Base-by-base conservation (phyloP, 148 eudicot genomes). In the Persicaria tinctoria region DNA sequence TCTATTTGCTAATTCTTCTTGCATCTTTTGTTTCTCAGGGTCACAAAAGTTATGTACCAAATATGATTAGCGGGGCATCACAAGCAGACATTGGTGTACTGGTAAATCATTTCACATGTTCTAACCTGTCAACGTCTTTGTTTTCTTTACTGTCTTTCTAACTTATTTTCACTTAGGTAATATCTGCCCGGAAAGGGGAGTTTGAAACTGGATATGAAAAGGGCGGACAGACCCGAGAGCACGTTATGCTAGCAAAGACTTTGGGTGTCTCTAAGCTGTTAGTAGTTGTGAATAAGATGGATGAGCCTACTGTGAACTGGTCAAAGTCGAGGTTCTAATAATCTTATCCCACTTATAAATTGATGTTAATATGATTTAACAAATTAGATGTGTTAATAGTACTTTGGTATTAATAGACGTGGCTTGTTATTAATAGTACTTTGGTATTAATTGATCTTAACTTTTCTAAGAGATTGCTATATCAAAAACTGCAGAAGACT, bases 181-280 rank as follows among this genome's bases (percentile, higher is more conserved):
- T 96, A 76, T 96, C 99, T 79, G 99, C 99, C 78, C 88, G 99
- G 9, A 96, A 92, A 85, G 99, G 99, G 27, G 99, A 96, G 84
- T 96, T 96, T 84, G 99, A 96, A 88, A 92, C 99, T 74, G 99
- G 99, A 50, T 96, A 84, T 82, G 99, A 95, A 78, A 90, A 86
- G 85, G 99, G 97, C 83, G 99, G 99, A 64, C 97, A 92, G 86
- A 96, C 99, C 56, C 92, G 97, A 51, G 99, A 96, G 73, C 99
- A 96, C 80, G 97, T 96, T 59, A 85, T 83, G 82, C 97, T 96
- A 64, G 97, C 97, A 68, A 96, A 96, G 85, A 96, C 99, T 27
- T 76, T 96, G 78, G 99, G 99, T 81, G 99, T 96, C 63, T 80
- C 93, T 51, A 96, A 92, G 85, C 82, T 96, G 75, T 75, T 96